Evolutionary conservation across 2,329 filamentous ascomycete genomes (phyloP).

Genomic region (Clonostachys chloroleuca): DNA sequence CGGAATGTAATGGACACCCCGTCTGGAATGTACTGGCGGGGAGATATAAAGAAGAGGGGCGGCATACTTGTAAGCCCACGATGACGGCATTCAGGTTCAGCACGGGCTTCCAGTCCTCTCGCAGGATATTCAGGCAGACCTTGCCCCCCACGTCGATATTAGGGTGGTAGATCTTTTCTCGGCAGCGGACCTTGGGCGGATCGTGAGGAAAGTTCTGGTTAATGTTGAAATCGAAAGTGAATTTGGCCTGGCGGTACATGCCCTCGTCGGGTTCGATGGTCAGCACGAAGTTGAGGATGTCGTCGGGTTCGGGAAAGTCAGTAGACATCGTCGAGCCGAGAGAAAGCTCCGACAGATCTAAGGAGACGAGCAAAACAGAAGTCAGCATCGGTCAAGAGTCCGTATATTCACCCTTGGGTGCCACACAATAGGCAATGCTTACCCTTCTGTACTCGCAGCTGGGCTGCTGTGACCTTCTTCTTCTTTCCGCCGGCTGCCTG

Average conservation of each 20-base stretch:
- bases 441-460: conserved; percentile 96
- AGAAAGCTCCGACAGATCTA: conserved; percentile 78
- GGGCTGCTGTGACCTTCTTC: conserved; percentile 97
- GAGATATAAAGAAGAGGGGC: background rate
- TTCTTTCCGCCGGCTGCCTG: conserved; percentile 74
- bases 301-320: conserved; percentile 75
- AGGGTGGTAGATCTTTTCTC: conserved; percentile 97
- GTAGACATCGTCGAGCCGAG: conserved; percentile 78
- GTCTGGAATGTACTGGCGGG: background rate
- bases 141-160: conserved; percentile 98
- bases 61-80: conserved; percentile 76
- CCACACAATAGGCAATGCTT: conserved; percentile 7
- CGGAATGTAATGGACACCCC: background rate
- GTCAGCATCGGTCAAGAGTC: background rate
- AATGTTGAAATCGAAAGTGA: conserved; percentile 88
- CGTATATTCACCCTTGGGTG: conserved; percentile 1
- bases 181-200: conserved; percentile 94
- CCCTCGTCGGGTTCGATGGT: conserved; percentile 82
- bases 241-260: conserved; percentile 82
- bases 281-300: conserved; percentile 80
- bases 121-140: conserved; percentile 93
- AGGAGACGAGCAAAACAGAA: background rate
- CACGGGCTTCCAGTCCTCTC: conserved; percentile 99
- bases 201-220: conserved; percentile 96
- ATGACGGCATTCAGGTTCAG: conserved; percentile 95